Base-by-base conservation (phyloP, 768 basidiomycete species). In the Suillus bovinus region DNA sequence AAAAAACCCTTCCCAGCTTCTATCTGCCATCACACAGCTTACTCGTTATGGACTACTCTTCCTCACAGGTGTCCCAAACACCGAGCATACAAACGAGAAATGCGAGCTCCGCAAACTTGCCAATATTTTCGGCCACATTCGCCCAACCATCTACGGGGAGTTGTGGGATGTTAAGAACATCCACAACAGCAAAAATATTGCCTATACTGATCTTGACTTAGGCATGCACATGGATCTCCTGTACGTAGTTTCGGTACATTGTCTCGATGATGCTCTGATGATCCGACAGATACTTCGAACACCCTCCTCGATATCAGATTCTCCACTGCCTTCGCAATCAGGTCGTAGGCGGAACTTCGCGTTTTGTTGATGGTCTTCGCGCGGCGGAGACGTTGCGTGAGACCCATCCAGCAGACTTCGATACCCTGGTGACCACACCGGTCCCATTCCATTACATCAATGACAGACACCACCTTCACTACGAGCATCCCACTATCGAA, bases 401-500 rank as follows among this genome's bases (percentile, higher is more conserved):
- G 2, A 67, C 70, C 1, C 67, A 85, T 64, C 84, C 86, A 0
- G 69, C 73, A 0, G 79, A 82, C 29, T 95, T 90, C 69, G 70
- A 80, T 10, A 61, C 81, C 24, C 84, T 98, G n/a, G 70, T 83
- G 0, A 73, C 72, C 34, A 86, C 83, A 0, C 87, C 81, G 0
- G 89, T 98, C n/a, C 81, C 84, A 1, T 99, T 95, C 77, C 90
- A 94, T 68, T 99, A 98, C 75, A 82, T 92, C 70, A 96, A 95
- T 69, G 93, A 93, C 67, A 89, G 88, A 1, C 91, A 98, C 67
- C 91, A 93, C 72, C 81, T 95, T 5, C 85, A 89, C 66, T 72
- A 80, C 59, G 73, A 81, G 24, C 94, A 94, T 70, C 86, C 88
- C 1, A 91, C 93, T 3, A 88, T 97, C 70, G 84, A 91, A 66